Evolutionary conservation across 2,329 filamentous ascomycete genomes (phyloP), one percentile per base, ranked within the genome.

Genomic region (Biscogniauxia sp.): DNA sequence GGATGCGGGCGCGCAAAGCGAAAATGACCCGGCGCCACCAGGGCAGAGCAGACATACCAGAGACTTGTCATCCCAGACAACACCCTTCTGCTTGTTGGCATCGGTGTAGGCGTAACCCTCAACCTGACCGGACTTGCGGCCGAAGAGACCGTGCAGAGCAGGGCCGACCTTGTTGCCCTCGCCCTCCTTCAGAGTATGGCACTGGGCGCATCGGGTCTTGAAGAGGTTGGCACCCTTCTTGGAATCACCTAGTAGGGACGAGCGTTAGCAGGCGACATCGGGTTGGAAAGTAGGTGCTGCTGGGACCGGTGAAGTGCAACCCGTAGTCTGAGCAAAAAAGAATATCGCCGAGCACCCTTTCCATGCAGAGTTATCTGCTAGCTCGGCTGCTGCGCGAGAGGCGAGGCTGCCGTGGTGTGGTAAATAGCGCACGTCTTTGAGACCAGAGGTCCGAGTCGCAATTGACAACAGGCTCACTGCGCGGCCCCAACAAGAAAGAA

Each of bases 221-320:
- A 98, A 98, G 78, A 98, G 92, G 85, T 89, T 91, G 81, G 93
- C 94, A 87, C 94, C 94, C 90, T 97, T 97, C 85, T 93, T 93
- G 76, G 84, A 75, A 81, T 97, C 93, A 85, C 93, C 93, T 97
- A 75, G 37, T 5, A 50, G 56, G 37, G 64, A 58, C n/a, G 64
- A 55, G 55, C 50, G 58, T 78, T 68, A 78, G 77, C 61, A 51
- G 37, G 25, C 9, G 17, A 2, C 25, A 26, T 52, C 41, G 20
- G 41, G 45, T 23, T 13, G 26, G 13, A 7, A 20, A 20, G 28
- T 20, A 7, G 28, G 50, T 15, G n/a, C 13, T 26, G 49, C n/a
- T 15, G 8, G 19, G 52, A 54, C 32, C 20, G 11, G 15, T 20
- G 15, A 11, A 51, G 15, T 37, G 25, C 26, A 41, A 25, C 28